Evolutionary conservation across 768 basidiomycete genomes (phyloP).

Genomic region (Inosperma sp.): DNA sequence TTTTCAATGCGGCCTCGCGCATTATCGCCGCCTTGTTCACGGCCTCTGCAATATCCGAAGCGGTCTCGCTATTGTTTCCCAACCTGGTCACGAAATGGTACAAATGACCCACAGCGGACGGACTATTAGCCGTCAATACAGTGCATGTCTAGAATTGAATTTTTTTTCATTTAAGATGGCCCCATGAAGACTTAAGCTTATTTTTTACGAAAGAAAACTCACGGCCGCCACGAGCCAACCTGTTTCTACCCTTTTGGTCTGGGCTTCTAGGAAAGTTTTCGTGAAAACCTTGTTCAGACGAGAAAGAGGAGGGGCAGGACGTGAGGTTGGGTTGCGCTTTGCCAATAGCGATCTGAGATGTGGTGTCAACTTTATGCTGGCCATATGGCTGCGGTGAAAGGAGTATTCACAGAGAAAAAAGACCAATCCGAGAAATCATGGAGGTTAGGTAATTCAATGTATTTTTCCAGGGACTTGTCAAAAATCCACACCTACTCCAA

Average conservation of each 20-base stretch:
- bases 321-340: constrained; percentile 58
- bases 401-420: not conserved
- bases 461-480: too few species aligned
- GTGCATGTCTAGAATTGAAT: constrained; percentile 63
- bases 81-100: constrained; percentile 70
- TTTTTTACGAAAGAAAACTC: constrained; percentile 21
- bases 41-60: constrained; percentile 48
- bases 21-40: constrained; percentile 77
- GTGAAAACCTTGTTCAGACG: constrained; percentile 53
- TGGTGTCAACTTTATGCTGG: constrained; percentile 46
- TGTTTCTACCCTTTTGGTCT: constrained; percentile 57
- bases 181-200: constrained; percentile 6
- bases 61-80: constrained; percentile 32
- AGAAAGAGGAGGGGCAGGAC: constrained; percentile 50
- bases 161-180: constrained; percentile 12
- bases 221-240: constrained; percentile 82
- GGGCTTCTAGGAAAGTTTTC: constrained; percentile 63
- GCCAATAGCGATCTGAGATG: constrained; percentile 68
- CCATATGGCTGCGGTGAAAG: constrained; percentile 11
- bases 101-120: constrained; percentile 71
- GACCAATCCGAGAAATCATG: not conserved
- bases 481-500: too few species aligned
- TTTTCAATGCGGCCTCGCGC: constrained; percentile 87
- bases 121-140: constrained; percentile 76
- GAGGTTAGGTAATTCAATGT: too few species aligned